Percentiles rank a stretch among this genome's conserved stretches.
Evolutionary conservation across 345 rosid species (phyloP).

Genomic region (Sonneratia alba): DNA sequence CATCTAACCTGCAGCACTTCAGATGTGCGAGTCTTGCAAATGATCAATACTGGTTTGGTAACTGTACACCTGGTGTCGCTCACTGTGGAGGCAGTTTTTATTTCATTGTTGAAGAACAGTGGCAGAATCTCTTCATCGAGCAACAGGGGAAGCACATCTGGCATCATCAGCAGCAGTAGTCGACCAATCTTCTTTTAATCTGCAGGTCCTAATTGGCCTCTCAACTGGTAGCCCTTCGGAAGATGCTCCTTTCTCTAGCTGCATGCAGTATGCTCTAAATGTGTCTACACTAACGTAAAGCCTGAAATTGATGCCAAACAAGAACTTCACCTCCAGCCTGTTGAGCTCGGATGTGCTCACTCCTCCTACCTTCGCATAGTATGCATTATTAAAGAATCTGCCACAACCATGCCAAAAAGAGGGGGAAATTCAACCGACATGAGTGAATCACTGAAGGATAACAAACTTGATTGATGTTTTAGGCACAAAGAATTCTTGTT

Average conservation of each 20-base stretch:
- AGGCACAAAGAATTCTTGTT: background rate
- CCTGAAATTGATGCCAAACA: constrained; percentile 73
- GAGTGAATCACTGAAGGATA: background rate
- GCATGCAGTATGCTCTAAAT: constrained; percentile 48
- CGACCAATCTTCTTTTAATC: constrained; percentile 49
- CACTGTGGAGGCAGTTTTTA: background rate
- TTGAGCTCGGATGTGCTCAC: constrained; percentile 72
- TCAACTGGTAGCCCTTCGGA: constrained; percentile 38
- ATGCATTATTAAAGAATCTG: constrained; percentile 86
- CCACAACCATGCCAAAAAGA: constrained; percentile 8
- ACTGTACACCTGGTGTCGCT: background rate
- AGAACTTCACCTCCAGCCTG: constrained; percentile 70
- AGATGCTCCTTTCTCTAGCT: constrained; percentile 44
- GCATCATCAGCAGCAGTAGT: constrained; percentile 39
- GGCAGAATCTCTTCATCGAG: constrained; percentile 22
- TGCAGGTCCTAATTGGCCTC: constrained; percentile 40
- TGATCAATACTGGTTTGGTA: background rate
- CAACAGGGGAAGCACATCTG: constrained; percentile 39
- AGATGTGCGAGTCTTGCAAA: background rate
- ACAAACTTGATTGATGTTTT: background rate
- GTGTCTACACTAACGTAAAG: constrained; percentile 61
- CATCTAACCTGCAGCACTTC: background rate
- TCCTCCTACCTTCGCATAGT: constrained; percentile 91
- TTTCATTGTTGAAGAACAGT: background rate
- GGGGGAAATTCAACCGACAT: background rate